Percentiles rank a stretch among this genome's conserved stretches.
phyloP scores from a whole-genome alignment of 495 filamentous ascomycete species.

The Hypoxylon fragiforme region DNA sequence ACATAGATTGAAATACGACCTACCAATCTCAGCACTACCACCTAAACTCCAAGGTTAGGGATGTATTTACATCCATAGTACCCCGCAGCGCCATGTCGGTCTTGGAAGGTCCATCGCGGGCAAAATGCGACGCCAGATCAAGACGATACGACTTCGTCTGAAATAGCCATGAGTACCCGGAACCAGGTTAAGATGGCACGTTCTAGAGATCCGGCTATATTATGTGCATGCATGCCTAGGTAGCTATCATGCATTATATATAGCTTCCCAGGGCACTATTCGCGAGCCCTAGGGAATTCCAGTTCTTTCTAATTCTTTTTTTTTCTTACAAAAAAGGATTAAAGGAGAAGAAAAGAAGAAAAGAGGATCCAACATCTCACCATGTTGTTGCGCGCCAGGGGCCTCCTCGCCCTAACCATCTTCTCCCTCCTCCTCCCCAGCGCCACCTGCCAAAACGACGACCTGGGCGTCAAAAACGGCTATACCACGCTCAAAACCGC shows the following conservation, averaged over 20 bases:
- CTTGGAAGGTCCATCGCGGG: slow-evolving; percentile 7
- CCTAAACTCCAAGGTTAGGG: too few species aligned
- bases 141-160: slow-evolving; percentile 5
- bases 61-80: slow-evolving; percentile 10
- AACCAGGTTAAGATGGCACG: slow-evolving; percentile 12
- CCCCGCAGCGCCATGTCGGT: slow-evolving; percentile 28
- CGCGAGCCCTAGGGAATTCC: too few species aligned
- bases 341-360: too few species aligned
- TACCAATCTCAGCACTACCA: slow-evolving; percentile 6
- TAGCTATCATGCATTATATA: not conserved
- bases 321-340: too few species aligned
- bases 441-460: slow-evolving; percentile 27
- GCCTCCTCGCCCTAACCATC: slow-evolving; percentile 14
- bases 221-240: not conserved
- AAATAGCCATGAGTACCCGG: slow-evolving; percentile 20
- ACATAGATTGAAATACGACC: not conserved
- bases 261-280: too few species aligned
- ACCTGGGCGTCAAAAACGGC: slow-evolving; percentile 41
- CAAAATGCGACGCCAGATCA: slow-evolving; percentile 25
- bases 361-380: slow-evolving; percentile 4
- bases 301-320: too few species aligned
- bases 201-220: slow-evolving; percentile 15
- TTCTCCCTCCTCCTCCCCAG: slow-evolving; percentile 48
- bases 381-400: slow-evolving; percentile 18
- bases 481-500: slow-evolving; percentile 40